Evolutionary conservation across 345 rosid genomes (phyloP), one percentile per base, ranked within the genome.

Genomic region (Mallotus nudiflorus): DNA sequence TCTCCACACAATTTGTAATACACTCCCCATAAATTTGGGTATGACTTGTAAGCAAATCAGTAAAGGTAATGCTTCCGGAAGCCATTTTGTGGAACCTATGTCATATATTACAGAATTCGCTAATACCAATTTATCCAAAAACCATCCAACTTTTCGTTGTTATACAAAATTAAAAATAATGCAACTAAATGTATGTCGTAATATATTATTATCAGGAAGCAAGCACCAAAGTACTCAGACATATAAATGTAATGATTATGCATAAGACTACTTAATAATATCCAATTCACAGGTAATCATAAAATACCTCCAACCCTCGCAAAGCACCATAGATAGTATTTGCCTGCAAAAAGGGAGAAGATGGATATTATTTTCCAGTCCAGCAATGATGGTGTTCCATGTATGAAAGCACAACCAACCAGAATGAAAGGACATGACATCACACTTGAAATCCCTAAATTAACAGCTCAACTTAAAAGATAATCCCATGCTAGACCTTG

Each of bases 251-350:
- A 42, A 66, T 27, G 49, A 22, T 46, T 55, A 20, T 40, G 37
- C 35, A 75, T 35, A 40, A 22, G 29, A 63, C 57, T 5, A 29
- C 40, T 69, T 45, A 61, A 29, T 54, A 24, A 45, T 7, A 39
- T 60, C 45, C 10, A 59, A 67, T 33, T 52, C 14, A 54, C n/a
- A 50, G 0, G n/a, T 37, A 37, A 50, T 62, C 58, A 48, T 37
- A 71, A n/a, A 82, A 56, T 73, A 95, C 99, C 99, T 95, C 98
- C 75, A 93, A 81, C 44, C 96, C 98, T 59, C 97, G 83, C 75
- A 93, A 78, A 8, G 98, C 98, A 67, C 98, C 98, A 84, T 82
- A 89, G 2, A 91, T 81, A 45, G 97, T 90, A 74, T 86, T 91
- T 61, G 96, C 97, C 98, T 91, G 87, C 83, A 78, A 72, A 42